Evolutionary conservation across 345 rosid species (phyloP).

Genomic region (Jatropha curcas): DNA sequence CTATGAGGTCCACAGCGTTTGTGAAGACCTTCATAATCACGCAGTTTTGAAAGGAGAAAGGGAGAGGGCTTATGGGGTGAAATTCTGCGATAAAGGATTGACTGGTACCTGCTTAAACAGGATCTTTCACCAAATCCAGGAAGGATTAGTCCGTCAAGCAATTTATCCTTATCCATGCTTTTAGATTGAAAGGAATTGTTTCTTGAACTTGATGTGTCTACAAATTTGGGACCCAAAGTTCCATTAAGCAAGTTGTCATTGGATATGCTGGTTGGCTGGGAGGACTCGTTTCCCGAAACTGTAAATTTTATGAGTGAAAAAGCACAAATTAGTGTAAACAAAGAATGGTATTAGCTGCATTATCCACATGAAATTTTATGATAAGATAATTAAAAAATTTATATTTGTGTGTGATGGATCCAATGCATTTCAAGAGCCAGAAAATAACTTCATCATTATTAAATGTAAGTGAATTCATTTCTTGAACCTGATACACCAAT

Average conservation of each 20-base stretch:
- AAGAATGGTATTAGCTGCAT: not conserved
- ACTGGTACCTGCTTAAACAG: conserved; percentile 25
- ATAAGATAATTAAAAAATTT: not conserved
- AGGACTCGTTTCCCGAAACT: conserved; percentile 1
- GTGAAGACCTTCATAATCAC: conserved; percentile 24
- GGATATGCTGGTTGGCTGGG: not conserved
- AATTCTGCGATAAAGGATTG: conserved; percentile 10
- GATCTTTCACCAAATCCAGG: conserved; percentile 23
- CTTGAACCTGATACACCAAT: not conserved
- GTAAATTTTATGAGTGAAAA: not conserved
- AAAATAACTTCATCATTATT: not conserved
- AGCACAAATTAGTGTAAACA: not conserved
- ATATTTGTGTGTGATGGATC: not conserved
- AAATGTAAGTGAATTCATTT: not conserved
- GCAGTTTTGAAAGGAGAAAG: conserved; percentile 21
- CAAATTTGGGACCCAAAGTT: not conserved
- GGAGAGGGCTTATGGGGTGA: conserved; percentile 24
- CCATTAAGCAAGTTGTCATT: not conserved
- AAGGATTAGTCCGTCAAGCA: conserved; percentile 19
- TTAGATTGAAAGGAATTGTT: not conserved
- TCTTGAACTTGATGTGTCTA: not conserved
- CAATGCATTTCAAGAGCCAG: not conserved
- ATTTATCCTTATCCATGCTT: not conserved
- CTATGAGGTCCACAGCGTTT: conserved; percentile 25
- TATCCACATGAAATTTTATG: not conserved